phyloP scores from a whole-genome alignment of 768 basidiomycete genomes.

The Hygrophoropsis aurantiaca region DNA sequence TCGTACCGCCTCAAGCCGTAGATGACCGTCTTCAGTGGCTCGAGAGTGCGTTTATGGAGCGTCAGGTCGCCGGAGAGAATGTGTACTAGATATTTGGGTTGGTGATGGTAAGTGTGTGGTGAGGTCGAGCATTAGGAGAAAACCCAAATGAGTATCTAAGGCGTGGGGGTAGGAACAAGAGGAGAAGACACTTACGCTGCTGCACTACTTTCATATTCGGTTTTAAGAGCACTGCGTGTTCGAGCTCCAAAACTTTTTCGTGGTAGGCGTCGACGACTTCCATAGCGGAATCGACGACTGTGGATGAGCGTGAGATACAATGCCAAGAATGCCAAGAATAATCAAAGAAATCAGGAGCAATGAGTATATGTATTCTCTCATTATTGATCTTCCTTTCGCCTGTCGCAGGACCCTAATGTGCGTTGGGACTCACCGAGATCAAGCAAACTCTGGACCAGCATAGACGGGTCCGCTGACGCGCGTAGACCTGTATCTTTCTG shows the following conservation, averaged over 20 bases:
- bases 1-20: constrained; percentile 72
- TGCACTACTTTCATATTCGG: constrained; percentile 63
- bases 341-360: not conserved
- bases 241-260: constrained; percentile 58
- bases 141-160: too few relatives aligned
- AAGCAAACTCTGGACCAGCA: constrained; percentile 68
- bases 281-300: constrained; percentile 68
- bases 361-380: too few relatives aligned
- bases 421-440: constrained; percentile 42
- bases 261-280: constrained; percentile 73
- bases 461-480: constrained; percentile 61
- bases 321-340: too few relatives aligned
- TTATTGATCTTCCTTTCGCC: too few relatives aligned
- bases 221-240: constrained; percentile 57
- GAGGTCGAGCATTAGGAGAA: too few relatives aligned
- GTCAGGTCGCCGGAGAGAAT: constrained; percentile 75
- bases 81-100: constrained; percentile 57
- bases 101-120: too few relatives aligned
- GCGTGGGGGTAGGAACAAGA: too few relatives aligned
- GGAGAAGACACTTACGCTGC: constrained; percentile 40
- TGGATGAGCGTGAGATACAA: not conserved
- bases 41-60: constrained; percentile 70
- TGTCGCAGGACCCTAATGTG: not conserved
- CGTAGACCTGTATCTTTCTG: constrained; percentile 61
- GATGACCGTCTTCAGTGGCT: constrained; percentile 68